Evolutionary conservation across 208 protist species (phyloP), one percentile per base, ranked within the genome.

Genomic region (Acanthamoeba rhysodes): DNA sequence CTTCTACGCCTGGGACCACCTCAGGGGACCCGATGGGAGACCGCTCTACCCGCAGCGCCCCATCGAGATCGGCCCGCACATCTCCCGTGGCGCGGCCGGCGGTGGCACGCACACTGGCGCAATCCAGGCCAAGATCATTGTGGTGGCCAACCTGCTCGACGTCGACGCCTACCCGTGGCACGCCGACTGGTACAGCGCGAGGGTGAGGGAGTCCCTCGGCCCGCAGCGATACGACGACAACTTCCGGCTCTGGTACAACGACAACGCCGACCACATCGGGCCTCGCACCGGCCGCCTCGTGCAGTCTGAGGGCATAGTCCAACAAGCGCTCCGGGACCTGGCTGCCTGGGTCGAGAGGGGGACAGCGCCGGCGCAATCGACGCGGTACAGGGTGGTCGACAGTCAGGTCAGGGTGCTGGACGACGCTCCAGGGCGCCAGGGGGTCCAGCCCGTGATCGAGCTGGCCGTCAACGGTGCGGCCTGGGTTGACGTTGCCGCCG

Each of bases 151-250:
- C 29, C 74, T 84, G 74, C 74, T 84, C 74, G 74, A 84, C 74
- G 74, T 84, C 45, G 74, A 84, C 34, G 74, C 74, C 74, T 84
- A 84, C 74, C 74, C 74, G 22, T 84, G 74, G 74, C 32, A 85
- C 24, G 76, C 22, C 76, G 16, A 85, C 34, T 85, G 76, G 76
- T 85, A 85, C 76, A 85, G 76, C 76, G 32, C 32, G 27, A 85
- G 76, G 76, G 76, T 85, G 76, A 85, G 76, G 76, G 34, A 85
- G 76, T 48, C 76, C 76, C 76, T 85, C 18, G 76, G 76, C 76
- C 24, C 53, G 76, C 24, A 85, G 34, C 76, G 18, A 14, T 85
- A 85, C 76, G 50, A 85, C 22, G 50, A 85, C 76, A 85, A 85
- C 76, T 85, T 85, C 76, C 24, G 76, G 76, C 29, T 85, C 48